Base-by-base conservation (phyloP, 345 rosid genomes). In the Populus ilicifolia region DNA sequence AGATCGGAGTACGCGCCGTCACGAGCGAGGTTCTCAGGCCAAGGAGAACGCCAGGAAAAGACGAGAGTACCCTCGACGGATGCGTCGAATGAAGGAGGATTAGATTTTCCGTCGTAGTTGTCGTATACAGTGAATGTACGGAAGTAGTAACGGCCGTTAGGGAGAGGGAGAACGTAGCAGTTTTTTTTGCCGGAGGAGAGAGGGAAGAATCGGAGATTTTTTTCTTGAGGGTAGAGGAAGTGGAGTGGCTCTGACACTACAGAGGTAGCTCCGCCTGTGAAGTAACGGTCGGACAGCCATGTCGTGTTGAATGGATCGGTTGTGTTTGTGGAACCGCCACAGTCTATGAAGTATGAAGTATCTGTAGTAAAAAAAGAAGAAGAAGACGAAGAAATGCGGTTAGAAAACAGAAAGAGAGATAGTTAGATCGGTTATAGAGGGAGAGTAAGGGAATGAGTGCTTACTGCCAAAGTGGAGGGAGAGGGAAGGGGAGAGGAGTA, bases 1-100 rank as follows among this genome's bases (percentile, higher is more conserved):
- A 94, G 94, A 88, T 96, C 99, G 63, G 99, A 92, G 71, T 96
- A 96, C 39, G 98, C 93, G 38, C 99, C 99, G 75, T 88, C 91
- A 25, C 90, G 91, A 17, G 91, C 85, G 35, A 90, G 80, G 63
- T 2, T 44, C 71, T 86, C 91, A 2, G 76, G 67, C 99, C 98
- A 96, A 5, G 99, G 97, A 46, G 95, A 89, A 56, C 97, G 89
- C 98, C 98, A 94, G 10, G 91, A 90, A 89, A 94, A 96, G 78
- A 94, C 97, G 16, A 87, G 38, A 2, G 97, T 94, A 70, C 98
- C 99, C 83, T 94, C 97, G 59, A 96, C 91, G 78, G 99, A 94
- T 70, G 78, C 92, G 65, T 96, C 98, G 70, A 96, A 96, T 27
- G 91, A 85, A 0, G 99, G 98, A 3, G 99, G 43, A 71, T 91